Conservation (phyloP, 1,284 basidiomycete genomes). For the Inonotus obliquus region DNA sequence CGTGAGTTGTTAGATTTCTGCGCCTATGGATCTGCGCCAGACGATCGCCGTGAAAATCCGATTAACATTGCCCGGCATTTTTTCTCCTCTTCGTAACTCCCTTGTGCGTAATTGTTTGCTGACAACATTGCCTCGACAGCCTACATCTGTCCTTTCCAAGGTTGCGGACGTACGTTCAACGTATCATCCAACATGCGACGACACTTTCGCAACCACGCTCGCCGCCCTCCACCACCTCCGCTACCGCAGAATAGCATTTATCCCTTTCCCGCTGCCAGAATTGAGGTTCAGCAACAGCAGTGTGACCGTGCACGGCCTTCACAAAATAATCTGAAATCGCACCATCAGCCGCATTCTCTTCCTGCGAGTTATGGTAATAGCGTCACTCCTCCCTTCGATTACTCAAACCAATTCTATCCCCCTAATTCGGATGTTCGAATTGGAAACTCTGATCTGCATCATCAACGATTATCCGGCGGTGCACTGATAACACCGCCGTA, state of each 20-base stretch:
- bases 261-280: neutral
- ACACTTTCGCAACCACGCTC: slow-evolving; percentile 34
- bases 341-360: neutral
- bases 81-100: neutral
- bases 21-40: slow-evolving; percentile 54
- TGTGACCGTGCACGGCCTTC: neutral
- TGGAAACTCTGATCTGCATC: neutral
- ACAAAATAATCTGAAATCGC: neutral
- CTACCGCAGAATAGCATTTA: neutral
- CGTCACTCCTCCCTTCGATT: neutral
- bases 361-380: neutral
- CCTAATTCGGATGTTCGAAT: slow-evolving; percentile 3
- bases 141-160: slow-evolving; percentile 49
- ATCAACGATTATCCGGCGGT: neutral
- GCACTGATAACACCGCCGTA: slow-evolving; percentile 5
- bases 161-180: slow-evolving; percentile 37
- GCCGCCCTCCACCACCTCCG: neutral
- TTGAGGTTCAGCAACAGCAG: neutral
- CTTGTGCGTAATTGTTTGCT: neutral
- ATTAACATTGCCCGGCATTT: neutral
- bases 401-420: neutral
- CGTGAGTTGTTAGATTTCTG: slow-evolving; percentile 41
- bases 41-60: slow-evolving; percentile 34
- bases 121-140: slow-evolving; percentile 36
- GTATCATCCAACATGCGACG: slow-evolving; percentile 42